These are phyloP conservation scores for Wickerhamomyces mucosus DNA, from an alignment of 805 yeast species.

Conservation along the genomic window DNA sequence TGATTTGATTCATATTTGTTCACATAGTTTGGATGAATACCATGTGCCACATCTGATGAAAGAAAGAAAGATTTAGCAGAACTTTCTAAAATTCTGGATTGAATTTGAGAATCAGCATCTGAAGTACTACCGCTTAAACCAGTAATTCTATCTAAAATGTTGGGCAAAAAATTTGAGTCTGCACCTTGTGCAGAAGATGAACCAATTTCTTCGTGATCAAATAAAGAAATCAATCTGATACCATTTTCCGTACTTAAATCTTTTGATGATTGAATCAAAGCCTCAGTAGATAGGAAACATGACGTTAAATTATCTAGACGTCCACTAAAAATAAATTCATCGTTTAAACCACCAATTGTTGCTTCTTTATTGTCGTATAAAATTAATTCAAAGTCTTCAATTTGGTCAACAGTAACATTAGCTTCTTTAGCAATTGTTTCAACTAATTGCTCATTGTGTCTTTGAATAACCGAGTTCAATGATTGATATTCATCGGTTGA, in stretches of 20 bases:
- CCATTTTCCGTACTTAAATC: conserved; percentile 39
- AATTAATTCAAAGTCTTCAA: conserved; percentile 85
- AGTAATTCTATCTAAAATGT: conserved; percentile 62
- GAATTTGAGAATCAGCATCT: conserved; percentile 19
- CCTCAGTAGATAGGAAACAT: conserved; percentile 72
- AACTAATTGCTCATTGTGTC: conserved; percentile 71
- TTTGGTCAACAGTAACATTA: conserved; percentile 37
- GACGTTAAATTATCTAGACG: conserved; percentile 87
- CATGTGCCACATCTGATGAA: conserved; percentile 96
- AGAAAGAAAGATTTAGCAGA: conserved; percentile 76
- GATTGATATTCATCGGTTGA: conserved; percentile 52
- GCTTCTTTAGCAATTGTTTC: conserved; percentile 61
- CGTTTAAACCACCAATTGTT: conserved; percentile 76
- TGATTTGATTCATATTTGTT: conserved; percentile 69
- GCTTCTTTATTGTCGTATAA: conserved; percentile 81
- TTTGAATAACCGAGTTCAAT: conserved; percentile 50
- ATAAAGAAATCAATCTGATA: conserved; percentile 67
- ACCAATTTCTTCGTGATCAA: conserved; percentile 96
- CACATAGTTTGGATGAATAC: conserved; percentile 87
- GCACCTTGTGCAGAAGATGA: conserved; percentile 96
- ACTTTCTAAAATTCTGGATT: conserved; percentile 39
- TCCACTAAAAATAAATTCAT: conserved; percentile 87
- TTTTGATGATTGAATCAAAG: conserved; percentile 45
- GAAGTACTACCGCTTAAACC: conserved; percentile 25
- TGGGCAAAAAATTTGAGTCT: conserved; percentile 81